Evolutionary conservation across 768 basidiomycete genomes (phyloP).

Genomic region (Pholiota molesta): DNA sequence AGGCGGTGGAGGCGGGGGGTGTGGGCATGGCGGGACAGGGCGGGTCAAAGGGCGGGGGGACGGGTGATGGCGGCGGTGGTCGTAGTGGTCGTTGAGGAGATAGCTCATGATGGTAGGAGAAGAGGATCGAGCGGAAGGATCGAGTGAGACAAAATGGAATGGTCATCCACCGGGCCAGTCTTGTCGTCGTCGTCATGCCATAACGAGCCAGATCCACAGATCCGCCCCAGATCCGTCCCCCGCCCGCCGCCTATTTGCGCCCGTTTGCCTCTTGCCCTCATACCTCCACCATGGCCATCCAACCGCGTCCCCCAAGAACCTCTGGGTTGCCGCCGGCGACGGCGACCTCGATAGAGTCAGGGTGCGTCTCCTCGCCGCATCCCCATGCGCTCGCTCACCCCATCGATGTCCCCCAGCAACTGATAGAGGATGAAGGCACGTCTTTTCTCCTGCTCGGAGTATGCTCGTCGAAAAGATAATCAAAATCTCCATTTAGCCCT

Average conservation of each 20-base stretch:
- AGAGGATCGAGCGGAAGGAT: conserved; percentile 14
- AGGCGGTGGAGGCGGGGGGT: conserved; percentile 13
- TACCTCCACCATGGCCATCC: conserved; percentile 13
- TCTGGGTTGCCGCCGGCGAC: conserved; percentile 94
- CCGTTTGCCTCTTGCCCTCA: conserved; percentile 20
- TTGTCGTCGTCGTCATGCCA: conserved; percentile 17
- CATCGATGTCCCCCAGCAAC: conserved; percentile 43
- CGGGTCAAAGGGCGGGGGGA: conserved; percentile 13
- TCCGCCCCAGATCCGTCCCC: conserved; percentile 30
- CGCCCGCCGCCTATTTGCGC: conserved; percentile 23
- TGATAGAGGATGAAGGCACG: conserved; percentile 63
- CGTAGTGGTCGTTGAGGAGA: background rate
- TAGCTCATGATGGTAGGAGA: conserved; percentile 23
- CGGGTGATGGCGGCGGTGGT: background rate
- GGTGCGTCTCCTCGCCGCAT: conserved; percentile 41
- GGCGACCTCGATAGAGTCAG: conserved; percentile 80
- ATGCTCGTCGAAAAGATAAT: conserved; percentile 30
- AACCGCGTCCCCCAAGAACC: conserved; percentile 51
- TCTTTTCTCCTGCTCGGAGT: conserved; percentile 23
- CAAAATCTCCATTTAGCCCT: conserved; percentile 46
- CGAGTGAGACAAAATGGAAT: conserved; percentile 23
- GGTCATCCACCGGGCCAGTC: conserved; percentile 5
- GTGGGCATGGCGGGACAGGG: conserved; percentile 14
- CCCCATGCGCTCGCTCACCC: conserved; percentile 12
- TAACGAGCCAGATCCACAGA: conserved; percentile 22